Evolutionary conservation across 805 yeast genomes (phyloP).

Genomic region (Candida schatavii): DNA sequence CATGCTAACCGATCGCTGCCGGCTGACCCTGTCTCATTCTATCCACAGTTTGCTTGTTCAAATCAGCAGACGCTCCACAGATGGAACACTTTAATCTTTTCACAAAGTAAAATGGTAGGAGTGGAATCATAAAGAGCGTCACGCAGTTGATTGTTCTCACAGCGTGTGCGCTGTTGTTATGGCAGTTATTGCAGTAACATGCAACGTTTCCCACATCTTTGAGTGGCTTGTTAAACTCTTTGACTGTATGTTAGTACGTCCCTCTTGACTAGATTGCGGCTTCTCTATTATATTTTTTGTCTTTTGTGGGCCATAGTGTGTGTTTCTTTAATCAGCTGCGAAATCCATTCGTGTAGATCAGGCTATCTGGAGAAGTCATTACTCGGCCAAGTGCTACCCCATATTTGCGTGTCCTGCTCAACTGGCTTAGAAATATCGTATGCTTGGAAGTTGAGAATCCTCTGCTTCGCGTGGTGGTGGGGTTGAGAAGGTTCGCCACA

Average conservation of each 20-base stretch:
- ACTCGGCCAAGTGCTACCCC: too few species aligned
- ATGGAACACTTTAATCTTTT: slow-evolving; percentile 50
- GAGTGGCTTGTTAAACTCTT: slow-evolving; percentile 32
- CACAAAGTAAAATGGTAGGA: slow-evolving; percentile 51
- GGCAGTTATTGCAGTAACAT: slow-evolving; percentile 57
- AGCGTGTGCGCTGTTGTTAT: slow-evolving; percentile 52
- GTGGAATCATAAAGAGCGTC: slow-evolving; percentile 52
- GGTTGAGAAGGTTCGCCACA: not conserved
- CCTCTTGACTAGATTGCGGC: too few species aligned
- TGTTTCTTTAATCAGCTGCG: too few species aligned
- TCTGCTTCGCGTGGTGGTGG: too few species aligned
- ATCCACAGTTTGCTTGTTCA: slow-evolving; percentile 20
- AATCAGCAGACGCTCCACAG: slow-evolving; percentile 43
- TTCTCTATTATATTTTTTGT: too few species aligned
- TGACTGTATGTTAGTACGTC: slow-evolving; percentile 22
- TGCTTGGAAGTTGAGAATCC: too few species aligned
- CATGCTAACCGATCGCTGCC: slow-evolving; percentile 22
- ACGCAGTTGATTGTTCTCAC: slow-evolving; percentile 52
- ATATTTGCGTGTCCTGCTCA: too few species aligned
- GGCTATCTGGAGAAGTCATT: too few species aligned
- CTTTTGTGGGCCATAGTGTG: too few species aligned
- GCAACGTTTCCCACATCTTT: slow-evolving; percentile 27
- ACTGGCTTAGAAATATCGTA: too few species aligned
- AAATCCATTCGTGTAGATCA: too few species aligned
- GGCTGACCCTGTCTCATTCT: slow-evolving; percentile 31